A percentile compares a stretch with the other conserved stretches of the same genome.
These are phyloP conservation scores for Senna siamea DNA, from an alignment of 306 rosid species.

Conservation along the genomic window DNA sequence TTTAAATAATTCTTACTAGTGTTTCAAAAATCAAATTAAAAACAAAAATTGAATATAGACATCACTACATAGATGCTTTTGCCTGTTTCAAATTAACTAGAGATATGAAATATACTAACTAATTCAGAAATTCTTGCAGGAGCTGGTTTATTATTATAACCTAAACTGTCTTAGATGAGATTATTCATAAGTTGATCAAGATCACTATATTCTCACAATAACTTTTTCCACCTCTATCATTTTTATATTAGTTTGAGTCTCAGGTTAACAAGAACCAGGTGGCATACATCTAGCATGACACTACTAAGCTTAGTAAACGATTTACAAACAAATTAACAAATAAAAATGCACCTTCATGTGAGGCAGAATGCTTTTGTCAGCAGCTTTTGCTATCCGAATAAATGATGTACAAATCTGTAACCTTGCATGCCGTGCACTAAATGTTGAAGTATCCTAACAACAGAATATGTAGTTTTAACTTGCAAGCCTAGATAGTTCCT, in stretches of 20 bases:
- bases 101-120: constrained; percentile 14
- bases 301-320: background rate
- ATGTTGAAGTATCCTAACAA: constrained; percentile 76
- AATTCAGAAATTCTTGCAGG: too few species aligned
- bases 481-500: constrained; percentile 23
- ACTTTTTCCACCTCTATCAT: too few species aligned
- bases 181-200: too few species aligned
- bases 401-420: constrained; percentile 92
- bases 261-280: constrained; percentile 1
- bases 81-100: background rate
- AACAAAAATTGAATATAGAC: background rate
- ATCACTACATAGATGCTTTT: background rate
- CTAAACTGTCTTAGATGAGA: too few species aligned
- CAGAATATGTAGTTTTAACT: constrained; percentile 40
- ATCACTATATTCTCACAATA: too few species aligned
- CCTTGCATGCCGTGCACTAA: constrained; percentile 86
- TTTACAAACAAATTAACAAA: constrained; percentile 9
- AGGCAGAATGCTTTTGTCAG: constrained; percentile 91
- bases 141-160: too few species aligned
- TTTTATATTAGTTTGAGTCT: background rate
- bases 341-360: constrained; percentile 84
- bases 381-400: constrained; percentile 91
- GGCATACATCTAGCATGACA: constrained; percentile 29
- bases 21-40: background rate
- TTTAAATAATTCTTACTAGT: constrained; percentile 2